These are phyloP conservation scores for Adenanthera pavonina DNA, from an alignment of 306 rosid species.

Conservation along the genomic window DNA sequence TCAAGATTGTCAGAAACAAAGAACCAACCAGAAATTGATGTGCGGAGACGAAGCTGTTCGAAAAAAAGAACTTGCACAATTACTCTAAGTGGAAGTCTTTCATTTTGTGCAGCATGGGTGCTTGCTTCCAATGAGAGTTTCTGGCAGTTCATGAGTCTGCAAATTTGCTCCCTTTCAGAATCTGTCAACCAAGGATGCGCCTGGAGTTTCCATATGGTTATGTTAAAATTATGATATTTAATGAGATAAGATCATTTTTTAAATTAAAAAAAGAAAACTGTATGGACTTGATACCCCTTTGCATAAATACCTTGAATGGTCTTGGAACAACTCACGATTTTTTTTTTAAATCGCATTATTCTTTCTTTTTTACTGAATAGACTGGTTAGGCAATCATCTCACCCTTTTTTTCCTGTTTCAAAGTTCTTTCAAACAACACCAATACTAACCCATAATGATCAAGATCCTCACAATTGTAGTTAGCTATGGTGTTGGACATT, in stretches of 20 bases:
- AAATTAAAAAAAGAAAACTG: neutral
- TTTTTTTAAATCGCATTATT: neutral
- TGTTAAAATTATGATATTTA: conserved; percentile 24
- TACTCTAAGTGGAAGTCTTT: conserved; percentile 80
- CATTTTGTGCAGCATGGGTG: conserved; percentile 89
- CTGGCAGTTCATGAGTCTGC: conserved; percentile 84
- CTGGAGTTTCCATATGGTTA: conserved; percentile 47
- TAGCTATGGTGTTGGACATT: conserved; percentile 10
- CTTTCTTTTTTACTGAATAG: conserved; percentile 10
- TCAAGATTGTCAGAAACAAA: conserved; percentile 76
- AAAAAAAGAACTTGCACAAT: conserved; percentile 83
- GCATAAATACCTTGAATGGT: conserved; percentile 16
- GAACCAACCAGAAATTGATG: conserved; percentile 87
- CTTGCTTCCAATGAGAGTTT: conserved; percentile 86
- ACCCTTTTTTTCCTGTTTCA: neutral
- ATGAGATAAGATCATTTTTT: neutral
- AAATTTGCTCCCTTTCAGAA: conserved; percentile 83
- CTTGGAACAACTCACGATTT: neutral
- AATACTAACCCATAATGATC: conserved; percentile 1
- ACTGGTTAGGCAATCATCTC: conserved; percentile 9
- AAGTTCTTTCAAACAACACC: neutral
- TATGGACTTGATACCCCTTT: neutral
- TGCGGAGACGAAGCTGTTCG: conserved; percentile 86
- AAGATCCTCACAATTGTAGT: conserved; percentile 16
- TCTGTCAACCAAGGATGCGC: conserved; percentile 90